Evolutionary conservation across 2,329 filamentous ascomycete genomes (phyloP).

Genomic region (Aurifilum marmelostoma): DNA sequence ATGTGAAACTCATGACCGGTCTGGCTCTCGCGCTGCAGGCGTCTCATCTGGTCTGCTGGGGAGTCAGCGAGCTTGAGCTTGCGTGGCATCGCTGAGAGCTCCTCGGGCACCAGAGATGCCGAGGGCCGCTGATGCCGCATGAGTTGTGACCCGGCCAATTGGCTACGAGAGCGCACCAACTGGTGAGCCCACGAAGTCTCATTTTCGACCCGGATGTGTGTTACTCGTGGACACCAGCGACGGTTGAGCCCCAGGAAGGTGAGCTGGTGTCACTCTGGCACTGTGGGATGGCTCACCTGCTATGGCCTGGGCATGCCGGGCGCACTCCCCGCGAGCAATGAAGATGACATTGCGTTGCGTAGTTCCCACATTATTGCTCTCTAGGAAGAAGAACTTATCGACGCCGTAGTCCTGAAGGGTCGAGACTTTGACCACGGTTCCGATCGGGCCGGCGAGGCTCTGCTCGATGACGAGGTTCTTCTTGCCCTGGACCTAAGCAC

Average conservation of each 20-base stretch:
- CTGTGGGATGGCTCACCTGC: conserved; percentile 69
- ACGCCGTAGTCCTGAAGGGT: conserved; percentile 96
- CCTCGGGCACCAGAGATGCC: background rate
- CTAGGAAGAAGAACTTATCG: conserved; percentile 94
- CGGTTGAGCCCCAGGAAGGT: background rate
- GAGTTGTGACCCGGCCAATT: background rate
- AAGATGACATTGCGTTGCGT: conserved; percentile 96
- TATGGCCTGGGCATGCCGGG: conserved; percentile 80
- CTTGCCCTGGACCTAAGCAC: conserved; percentile 85
- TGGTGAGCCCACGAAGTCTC: background rate
- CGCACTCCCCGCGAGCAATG: conserved; percentile 86
- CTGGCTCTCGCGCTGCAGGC: conserved; percentile 83
- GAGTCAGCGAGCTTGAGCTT: conserved; percentile 55
- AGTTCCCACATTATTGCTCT: conserved; percentile 93
- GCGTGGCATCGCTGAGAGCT: background rate
- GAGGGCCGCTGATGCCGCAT: background rate
- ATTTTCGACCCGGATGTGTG: background rate
- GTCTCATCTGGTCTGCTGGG: conserved; percentile 82
- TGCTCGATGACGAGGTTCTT: conserved; percentile 97
- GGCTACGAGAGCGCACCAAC: background rate
- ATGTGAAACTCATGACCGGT: conserved; percentile 95
- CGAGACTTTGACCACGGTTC: conserved; percentile 91
- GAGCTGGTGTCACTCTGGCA: background rate
- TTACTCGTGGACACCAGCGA: background rate
- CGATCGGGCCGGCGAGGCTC: conserved; percentile 84